These are phyloP conservation scores for Colletotrichum cuscutae DNA, from an alignment of 2,329 filamentous ascomycete species.

Conservation along the genomic window DNA sequence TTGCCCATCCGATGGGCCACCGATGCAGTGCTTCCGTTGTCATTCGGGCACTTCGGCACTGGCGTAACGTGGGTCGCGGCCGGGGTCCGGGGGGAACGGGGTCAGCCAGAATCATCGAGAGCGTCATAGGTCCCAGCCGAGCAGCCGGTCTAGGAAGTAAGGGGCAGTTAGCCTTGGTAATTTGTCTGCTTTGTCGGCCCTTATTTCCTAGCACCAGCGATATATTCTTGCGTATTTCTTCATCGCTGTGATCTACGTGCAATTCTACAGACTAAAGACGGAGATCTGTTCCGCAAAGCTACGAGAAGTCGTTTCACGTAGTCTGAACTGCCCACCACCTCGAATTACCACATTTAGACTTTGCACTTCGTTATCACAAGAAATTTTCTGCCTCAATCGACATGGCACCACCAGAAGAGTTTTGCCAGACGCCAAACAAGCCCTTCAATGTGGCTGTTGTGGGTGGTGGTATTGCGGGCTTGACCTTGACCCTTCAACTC, in stretches of 20 bases:
- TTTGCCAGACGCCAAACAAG: conserved; percentile 19
- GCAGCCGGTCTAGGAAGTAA: neutral
- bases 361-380: neutral
- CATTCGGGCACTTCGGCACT: neutral
- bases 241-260: too few relatives aligned
- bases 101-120: neutral
- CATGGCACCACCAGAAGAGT: conserved; percentile 27
- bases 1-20: conserved; percentile 1
- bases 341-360: neutral
- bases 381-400: neutral
- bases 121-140: neutral
- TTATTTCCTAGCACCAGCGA: neutral
- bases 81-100: neutral
- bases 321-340: neutral
- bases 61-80: neutral
- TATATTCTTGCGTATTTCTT: neutral
- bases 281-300: neutral
- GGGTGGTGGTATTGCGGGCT: conserved; percentile 62
- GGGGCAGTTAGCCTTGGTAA: neutral
- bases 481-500: conserved; percentile 57
- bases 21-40: neutral
- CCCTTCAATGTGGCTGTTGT: conserved; percentile 53
- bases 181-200: neutral
- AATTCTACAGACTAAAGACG: rapidly evolving
- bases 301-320: neutral